phyloP scores from a whole-genome alignment of 768 basidiomycete genomes.

The Pleurotus djamor region DNA sequence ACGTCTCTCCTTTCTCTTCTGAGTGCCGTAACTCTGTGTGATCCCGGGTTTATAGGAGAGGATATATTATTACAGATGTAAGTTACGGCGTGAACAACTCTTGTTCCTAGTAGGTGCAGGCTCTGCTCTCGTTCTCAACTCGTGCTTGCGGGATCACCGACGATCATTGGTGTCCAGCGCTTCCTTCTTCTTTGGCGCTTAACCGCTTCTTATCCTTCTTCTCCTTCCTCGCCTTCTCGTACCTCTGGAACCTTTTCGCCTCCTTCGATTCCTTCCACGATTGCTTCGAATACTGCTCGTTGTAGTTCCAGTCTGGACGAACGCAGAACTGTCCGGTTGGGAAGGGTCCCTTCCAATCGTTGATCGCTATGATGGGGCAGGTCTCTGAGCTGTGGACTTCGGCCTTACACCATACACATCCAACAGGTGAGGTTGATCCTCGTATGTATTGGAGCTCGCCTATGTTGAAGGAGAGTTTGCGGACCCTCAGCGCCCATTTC shows the following conservation, averaged over 20 bases:
- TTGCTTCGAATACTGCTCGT: not conserved
- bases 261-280: not conserved
- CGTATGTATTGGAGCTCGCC: not conserved
- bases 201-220: not conserved
- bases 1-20: not conserved
- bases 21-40: not conserved
- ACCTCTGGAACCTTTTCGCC: not conserved
- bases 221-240: not conserved
- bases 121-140: not conserved
- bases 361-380: not conserved
- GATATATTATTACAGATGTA: not conserved
- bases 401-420: conserved; percentile 1
- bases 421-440: not conserved
- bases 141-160: not conserved
- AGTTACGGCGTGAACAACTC: too few species aligned
- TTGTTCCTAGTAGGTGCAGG: not conserved
- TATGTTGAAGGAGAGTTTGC: not conserved
- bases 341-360: not conserved
- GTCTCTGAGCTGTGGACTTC: not conserved
- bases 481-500: not conserved
- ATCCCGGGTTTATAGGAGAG: too few species aligned
- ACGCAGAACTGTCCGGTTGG: not conserved
- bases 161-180: not conserved
- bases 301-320: not conserved
- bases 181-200: not conserved